These are phyloP conservation scores for Mytilinidion resinicola DNA, from an alignment of 495 filamentous ascomycete genomes.

Conservation along the genomic window DNA sequence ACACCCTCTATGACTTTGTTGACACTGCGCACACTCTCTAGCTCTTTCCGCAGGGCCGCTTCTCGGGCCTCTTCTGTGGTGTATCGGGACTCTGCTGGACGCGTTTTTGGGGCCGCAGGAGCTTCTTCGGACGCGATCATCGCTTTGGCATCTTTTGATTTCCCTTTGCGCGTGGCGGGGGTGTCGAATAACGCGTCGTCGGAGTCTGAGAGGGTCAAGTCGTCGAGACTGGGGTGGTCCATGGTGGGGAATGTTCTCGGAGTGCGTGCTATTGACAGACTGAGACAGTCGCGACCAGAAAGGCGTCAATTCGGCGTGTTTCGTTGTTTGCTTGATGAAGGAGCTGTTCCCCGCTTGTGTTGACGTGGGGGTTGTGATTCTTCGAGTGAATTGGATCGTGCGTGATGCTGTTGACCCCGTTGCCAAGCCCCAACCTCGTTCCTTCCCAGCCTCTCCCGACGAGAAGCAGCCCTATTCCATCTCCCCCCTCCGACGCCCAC, in stretches of 20 bases:
- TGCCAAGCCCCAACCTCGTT: too few species aligned
- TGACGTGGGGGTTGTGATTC: too few species aligned
- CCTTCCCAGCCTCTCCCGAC: too few species aligned
- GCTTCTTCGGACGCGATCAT: conserved; percentile 38
- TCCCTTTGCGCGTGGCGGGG: conserved; percentile 44
- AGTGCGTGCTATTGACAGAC: too few species aligned
- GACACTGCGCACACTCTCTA: conserved; percentile 75
- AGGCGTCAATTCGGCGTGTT: too few species aligned
- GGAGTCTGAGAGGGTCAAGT: conserved; percentile 41
- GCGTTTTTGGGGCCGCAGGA: conserved; percentile 43
- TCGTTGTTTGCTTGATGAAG: too few species aligned
- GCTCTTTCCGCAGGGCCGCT: conserved; percentile 63
- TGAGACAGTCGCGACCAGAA: too few species aligned
- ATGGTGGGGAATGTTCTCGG: background rate
- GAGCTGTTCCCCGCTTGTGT: too few species aligned
- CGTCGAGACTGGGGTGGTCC: conserved; percentile 16
- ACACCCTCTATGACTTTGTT: conserved; percentile 83
- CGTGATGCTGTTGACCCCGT: too few species aligned
- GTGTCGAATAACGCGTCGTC: conserved; percentile 71
- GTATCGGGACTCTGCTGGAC: conserved; percentile 46
- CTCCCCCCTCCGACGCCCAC: too few species aligned
- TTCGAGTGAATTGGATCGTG: too few species aligned
- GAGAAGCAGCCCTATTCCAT: too few species aligned
- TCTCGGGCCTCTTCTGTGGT: conserved; percentile 67
- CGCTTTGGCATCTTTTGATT: conserved; percentile 7